Base-by-base conservation (phyloP, 345 rosid species). In the Tarenaya hassleriana region DNA sequence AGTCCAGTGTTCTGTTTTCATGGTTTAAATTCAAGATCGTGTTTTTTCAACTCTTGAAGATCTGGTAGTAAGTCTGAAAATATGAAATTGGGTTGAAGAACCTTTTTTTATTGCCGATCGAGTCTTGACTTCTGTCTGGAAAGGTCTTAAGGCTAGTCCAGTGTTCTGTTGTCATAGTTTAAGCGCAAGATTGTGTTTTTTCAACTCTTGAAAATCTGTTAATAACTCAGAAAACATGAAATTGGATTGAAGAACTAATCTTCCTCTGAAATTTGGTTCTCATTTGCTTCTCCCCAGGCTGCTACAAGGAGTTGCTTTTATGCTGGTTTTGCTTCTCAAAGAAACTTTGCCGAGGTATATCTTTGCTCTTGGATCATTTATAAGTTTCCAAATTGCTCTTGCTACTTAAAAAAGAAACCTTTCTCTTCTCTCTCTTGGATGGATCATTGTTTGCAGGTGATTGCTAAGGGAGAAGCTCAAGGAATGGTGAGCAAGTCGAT, bases 391-490 rank as follows among this genome's bases (percentile, higher is more conserved):
- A n/a, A n/a, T n/a, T n/a, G n/a, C n/a, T n/a, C n/a, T n/a, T n/a
- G n/a, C n/a, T n/a, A 37, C 15, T 37, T 37, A 10, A 13, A 10
- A 37, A 37, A 24, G 29, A 8, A n/a, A n/a, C n/a, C n/a, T 39
- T 46, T 5, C 42, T 24, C 1, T 31, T 15, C 24, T 33, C 48
- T 18, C 8, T 38, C 1, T 4, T 57, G n/a, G 18, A 32, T 39
- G 31, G 16, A 19, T n/a, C 40, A 45, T 46, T 15, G 33, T 57
- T 41, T 69, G 32, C 69, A 86, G 98, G 96, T 92, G 42, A 92
- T 92, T 45, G 98, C 95, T 31, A 92, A 88, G 58, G 98, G 95
- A 60, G 98, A 92, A 81, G 98, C 98, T 73, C 98, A 92, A 71
- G 98, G 98, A 73, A 92, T 92, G 98, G 86, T 88, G 62, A 88